Base-by-base conservation (phyloP, 2,329 filamentous ascomycete species). In the Colletotrichum spaethianum region DNA sequence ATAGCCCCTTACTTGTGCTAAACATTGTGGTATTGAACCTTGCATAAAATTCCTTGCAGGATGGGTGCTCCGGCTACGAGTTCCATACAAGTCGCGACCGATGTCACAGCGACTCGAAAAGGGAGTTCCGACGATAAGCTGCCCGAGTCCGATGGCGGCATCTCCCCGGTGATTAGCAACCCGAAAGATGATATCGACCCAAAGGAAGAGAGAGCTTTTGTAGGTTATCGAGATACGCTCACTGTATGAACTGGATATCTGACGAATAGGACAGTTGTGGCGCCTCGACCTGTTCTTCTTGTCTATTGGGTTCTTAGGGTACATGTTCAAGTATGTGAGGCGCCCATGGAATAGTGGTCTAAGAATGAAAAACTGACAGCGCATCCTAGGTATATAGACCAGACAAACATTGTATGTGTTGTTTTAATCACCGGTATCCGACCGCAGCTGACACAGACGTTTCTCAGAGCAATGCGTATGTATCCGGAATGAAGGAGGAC, bases 401-500 rank as follows among this genome's bases (percentile, higher is more conserved):
- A 71, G 33, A 67, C 68, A 0, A 71, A 71, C 26, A 71, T 67
- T 33, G 68, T 71, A 31, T 16, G 63, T 28, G 11, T 1, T 1
- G 0, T 0, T 4, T 16, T 5, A 1, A 1, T 9, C 12, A 23
- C 1, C 28, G n/a, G 4, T 48, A n/a, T 23, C 28, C 0, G 4
- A 28, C 9, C 16, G 5, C n/a, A 3, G 33, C 28, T 38, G 12
- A 16, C 44, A 31, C 11, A 31, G 1, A 1, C 1, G 1, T 40
- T 3, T 50, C 8, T 4, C 9, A 67, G 63, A 78, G 76, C 59
- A 79, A 77, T 70, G 75, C 75, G 12, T 77, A 78, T 63, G 76
- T 79, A 5, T 73, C 74, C n/a, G 77, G 78, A 46, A 77, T 79
- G 75, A 72, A 76, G n/a, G 74, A 78, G 33, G 77, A 78, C 26